Evolutionary conservation across 306 rosid genomes (phyloP).

Genomic region (Citrullus mucosospermus): DNA sequence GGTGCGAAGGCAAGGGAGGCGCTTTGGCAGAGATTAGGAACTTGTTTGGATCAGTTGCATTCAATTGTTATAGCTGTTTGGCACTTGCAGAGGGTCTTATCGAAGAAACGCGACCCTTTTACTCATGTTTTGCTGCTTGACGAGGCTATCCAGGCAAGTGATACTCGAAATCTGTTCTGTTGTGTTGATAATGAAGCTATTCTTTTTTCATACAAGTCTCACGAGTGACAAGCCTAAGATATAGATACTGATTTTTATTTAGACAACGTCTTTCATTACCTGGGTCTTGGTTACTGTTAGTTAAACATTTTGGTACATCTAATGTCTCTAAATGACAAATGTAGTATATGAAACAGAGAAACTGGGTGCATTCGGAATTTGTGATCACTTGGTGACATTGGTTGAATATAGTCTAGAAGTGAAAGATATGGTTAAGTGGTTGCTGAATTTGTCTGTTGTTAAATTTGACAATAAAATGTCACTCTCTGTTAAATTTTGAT

Average conservation of each 20-base stretch:
- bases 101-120: constrained; percentile 87
- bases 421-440: not conserved
- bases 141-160: constrained; percentile 74
- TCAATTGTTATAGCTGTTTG: constrained; percentile 72
- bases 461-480: not conserved
- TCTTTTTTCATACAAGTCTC: not conserved
- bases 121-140: constrained; percentile 91
- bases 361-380: not conserved
- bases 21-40: constrained; percentile 82
- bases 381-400: not conserved
- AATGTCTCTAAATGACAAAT: not conserved
- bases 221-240: not conserved
- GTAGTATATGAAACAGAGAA: not conserved
- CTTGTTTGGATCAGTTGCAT: constrained; percentile 84
- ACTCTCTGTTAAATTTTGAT: not conserved
- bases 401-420: not conserved
- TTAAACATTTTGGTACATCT: not conserved
- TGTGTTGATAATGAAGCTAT: not conserved
- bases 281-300: not conserved
- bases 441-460: not conserved
- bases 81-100: constrained; percentile 94
- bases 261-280: not conserved
- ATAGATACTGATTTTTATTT: not conserved
- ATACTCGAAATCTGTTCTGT: not conserved
- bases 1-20: constrained; percentile 87